Evolutionary conservation across 352 stramenopile species (phyloP).

Genomic region (Phytophthora citrophthora): DNA sequence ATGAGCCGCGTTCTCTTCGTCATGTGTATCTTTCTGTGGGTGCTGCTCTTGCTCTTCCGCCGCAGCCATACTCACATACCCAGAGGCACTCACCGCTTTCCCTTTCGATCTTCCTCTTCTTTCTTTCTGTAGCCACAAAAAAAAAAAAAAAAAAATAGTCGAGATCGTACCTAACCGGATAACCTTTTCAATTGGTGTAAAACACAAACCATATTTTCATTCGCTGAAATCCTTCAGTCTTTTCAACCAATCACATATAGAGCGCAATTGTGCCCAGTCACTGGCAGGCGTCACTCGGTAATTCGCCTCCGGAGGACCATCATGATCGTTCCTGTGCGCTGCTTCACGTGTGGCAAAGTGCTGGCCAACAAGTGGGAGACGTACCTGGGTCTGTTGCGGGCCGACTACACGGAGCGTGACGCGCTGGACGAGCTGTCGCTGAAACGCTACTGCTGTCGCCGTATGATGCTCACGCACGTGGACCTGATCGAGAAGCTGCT

Average conservation of each 20-base stretch:
- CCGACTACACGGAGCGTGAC: constrained; percentile 97
- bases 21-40: neutral
- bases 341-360: constrained; percentile 99
- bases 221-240: neutral
- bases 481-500: constrained; percentile 99
- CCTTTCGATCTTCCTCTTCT: constrained; percentile 11
- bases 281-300: constrained; percentile 24
- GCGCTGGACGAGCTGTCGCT: constrained; percentile 98
- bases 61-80: constrained; percentile 33
- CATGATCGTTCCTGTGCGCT: constrained; percentile 99
- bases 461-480: constrained; percentile 99
- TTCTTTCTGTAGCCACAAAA: constrained; percentile 23
- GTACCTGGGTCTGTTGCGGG: constrained; percentile 97
- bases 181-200: constrained; percentile 15
- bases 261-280: neutral
- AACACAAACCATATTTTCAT: neutral
- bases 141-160: neutral
- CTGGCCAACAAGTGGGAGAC: constrained; percentile 99
- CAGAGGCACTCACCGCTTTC: neutral
- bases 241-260: constrained; percentile 4
- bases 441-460: constrained; percentile 99
- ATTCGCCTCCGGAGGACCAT: constrained; percentile 18
- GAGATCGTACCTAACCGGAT: constrained; percentile 16
- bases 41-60: constrained; percentile 23
- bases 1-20: constrained; percentile 19